Evolutionary conservation across 345 rosid genomes (phyloP).

Genomic region (Pistacia vera): DNA sequence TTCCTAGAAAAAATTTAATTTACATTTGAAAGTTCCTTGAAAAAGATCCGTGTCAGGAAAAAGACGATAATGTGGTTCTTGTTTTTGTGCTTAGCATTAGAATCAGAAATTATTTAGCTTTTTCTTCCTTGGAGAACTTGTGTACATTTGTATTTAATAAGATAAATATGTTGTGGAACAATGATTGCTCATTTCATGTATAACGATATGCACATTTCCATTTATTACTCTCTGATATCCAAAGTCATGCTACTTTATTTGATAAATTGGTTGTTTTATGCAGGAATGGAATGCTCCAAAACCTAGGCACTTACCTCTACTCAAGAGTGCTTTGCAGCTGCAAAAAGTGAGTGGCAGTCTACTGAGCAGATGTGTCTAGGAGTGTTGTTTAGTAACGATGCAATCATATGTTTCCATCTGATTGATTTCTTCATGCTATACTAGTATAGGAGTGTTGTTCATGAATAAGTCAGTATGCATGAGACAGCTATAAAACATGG

Average conservation of each 20-base stretch:
- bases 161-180: neutral
- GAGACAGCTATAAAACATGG: constrained; percentile 12
- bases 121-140: constrained; percentile 1
- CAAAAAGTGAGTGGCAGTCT: constrained; percentile 48
- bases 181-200: neutral
- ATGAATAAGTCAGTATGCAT: constrained; percentile 13
- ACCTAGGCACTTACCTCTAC: constrained; percentile 69
- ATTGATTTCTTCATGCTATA: neutral
- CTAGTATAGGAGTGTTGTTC: constrained; percentile 5
- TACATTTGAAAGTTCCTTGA: neutral
- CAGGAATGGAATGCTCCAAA: constrained; percentile 77
- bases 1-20: neutral
- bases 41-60: neutral
- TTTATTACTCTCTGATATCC: neutral
- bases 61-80: neutral
- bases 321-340: constrained; percentile 71
- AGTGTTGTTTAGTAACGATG: neutral
- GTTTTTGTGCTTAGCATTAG: neutral
- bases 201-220: constrained; percentile 1
- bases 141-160: neutral
- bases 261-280: constrained; percentile 12
- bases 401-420: constrained; percentile 4
- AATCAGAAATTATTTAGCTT: neutral
- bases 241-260: neutral
- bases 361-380: neutral